A percentile compares a stretch with the other conserved stretches of the same genome.
Conservation (phyloP, 805 yeast species). For the Sugiyamaella boreocaroliniensis region DNA sequence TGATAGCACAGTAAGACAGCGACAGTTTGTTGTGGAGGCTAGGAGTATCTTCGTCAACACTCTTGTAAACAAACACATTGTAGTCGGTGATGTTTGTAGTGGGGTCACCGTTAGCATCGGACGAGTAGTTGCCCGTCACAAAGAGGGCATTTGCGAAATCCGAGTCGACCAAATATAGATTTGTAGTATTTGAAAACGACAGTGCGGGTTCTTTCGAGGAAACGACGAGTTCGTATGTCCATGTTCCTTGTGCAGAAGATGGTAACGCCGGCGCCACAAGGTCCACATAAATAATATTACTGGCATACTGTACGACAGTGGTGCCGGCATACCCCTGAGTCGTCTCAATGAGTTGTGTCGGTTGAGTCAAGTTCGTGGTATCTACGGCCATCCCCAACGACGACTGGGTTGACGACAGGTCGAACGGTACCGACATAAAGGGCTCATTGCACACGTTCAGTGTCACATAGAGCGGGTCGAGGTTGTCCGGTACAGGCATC, state of each 20-base stretch:
- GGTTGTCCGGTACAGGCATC: constrained; percentile 8
- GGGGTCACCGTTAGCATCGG: constrained; percentile 1
- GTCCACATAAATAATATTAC: constrained; percentile 6
- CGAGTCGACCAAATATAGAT: constrained; percentile 52
- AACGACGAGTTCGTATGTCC: constrained; percentile 63
- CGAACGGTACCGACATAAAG: constrained; percentile 12
- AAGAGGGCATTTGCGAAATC: constrained; percentile 64
- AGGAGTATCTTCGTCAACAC: not conserved
- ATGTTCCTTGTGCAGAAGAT: constrained; percentile 22
- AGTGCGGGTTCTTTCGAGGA: constrained; percentile 16
- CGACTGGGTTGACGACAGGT: constrained; percentile 9
- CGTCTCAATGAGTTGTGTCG: constrained; percentile 18
- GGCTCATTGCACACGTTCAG: constrained; percentile 33
- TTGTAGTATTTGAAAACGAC: constrained; percentile 8
- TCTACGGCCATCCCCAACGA: constrained; percentile 7
- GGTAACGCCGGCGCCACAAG: constrained; percentile 14
- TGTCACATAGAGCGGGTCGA: constrained; percentile 29
- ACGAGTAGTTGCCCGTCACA: constrained; percentile 48
- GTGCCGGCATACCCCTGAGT: constrained; percentile 26
- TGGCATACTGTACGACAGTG: constrained; percentile 18
- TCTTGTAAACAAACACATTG: constrained; percentile 18
- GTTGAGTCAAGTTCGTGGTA: constrained; percentile 24
- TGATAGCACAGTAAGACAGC: constrained; percentile 66
- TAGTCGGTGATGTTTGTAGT: constrained; percentile 12
- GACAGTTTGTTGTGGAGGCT: constrained; percentile 6